Conservation (phyloP, 164 flowering plant genomes). For the Kalanchoe fedtschenkoi region DNA sequence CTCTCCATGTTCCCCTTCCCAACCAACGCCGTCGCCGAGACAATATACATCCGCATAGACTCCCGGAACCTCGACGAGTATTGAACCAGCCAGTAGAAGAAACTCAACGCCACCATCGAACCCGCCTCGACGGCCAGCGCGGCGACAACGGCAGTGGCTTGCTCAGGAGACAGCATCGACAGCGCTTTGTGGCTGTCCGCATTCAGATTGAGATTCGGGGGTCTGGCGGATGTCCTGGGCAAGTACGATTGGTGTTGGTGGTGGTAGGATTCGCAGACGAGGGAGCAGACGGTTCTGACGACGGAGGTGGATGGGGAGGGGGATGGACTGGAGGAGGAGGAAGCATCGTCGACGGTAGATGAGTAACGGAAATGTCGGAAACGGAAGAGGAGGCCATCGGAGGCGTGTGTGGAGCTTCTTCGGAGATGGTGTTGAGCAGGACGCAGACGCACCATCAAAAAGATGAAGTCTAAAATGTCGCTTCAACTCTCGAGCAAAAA, state of each 20-base stretch:
- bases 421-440: not conserved
- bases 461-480: too few relatives aligned
- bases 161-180: constrained; percentile 45
- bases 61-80: constrained; percentile 32
- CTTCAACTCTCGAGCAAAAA: too few relatives aligned
- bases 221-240: constrained; percentile 4
- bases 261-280: constrained; percentile 42
- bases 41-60: constrained; percentile 71
- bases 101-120: constrained; percentile 63
- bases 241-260: constrained; percentile 21
- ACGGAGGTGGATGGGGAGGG: constrained; percentile 12
- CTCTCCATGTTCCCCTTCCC: constrained; percentile 44
- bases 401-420: not conserved
- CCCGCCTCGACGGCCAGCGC: constrained; percentile 62
- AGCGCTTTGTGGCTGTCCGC: constrained; percentile 24
- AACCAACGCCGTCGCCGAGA: constrained; percentile 45
- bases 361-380: not conserved
- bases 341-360: not conserved
- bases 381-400: constrained; percentile 4
- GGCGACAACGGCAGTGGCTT: constrained; percentile 57
- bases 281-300: constrained; percentile 30
- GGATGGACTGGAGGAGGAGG: constrained; percentile 10
- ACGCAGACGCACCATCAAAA: not conserved
- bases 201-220: constrained; percentile 18
- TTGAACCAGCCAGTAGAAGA: constrained; percentile 70